These are phyloP conservation scores for Chloris gayana DNA, from an alignment of 176 grass and related monocot genomes.

Conservation along the genomic window DNA sequence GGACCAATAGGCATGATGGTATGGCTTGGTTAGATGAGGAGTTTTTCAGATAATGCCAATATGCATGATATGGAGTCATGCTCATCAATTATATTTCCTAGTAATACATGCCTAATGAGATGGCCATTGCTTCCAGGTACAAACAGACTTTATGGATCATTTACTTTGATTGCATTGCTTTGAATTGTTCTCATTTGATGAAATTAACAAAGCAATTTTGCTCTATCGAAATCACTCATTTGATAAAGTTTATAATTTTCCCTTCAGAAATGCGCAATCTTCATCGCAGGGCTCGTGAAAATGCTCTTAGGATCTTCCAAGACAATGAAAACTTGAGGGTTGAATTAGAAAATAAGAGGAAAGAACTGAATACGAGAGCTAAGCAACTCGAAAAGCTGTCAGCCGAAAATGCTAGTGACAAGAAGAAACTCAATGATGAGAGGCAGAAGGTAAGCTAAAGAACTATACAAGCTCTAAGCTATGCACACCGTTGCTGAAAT, in stretches of 20 bases:
- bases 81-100: slow-evolving; percentile 19
- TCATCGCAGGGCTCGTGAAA: slow-evolving; percentile 57
- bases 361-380: slow-evolving; percentile 55
- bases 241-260: slow-evolving; percentile 29
- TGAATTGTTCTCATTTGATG: background rate
- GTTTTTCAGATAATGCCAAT: slow-evolving; percentile 8
- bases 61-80: background rate
- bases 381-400: slow-evolving; percentile 70
- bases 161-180: background rate
- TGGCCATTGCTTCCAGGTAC: background rate
- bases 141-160: background rate
- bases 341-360: slow-evolving; percentile 80
- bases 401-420: slow-evolving; percentile 66
- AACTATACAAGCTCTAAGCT: slow-evolving; percentile 21
- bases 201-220: slow-evolving; percentile 15
- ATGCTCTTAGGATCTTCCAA: slow-evolving; percentile 64
- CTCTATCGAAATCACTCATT: slow-evolving; percentile 1
- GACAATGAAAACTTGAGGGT: slow-evolving; percentile 79
- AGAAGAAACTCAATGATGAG: slow-evolving; percentile 68
- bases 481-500: background rate
- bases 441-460: slow-evolving; percentile 70
- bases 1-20: background rate
- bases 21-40: slow-evolving; percentile 14
- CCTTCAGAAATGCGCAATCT: slow-evolving; percentile 73
- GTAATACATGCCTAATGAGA: background rate